Conservation (phyloP, 116 monocot genomes). For the Zostera marina region DNA sequence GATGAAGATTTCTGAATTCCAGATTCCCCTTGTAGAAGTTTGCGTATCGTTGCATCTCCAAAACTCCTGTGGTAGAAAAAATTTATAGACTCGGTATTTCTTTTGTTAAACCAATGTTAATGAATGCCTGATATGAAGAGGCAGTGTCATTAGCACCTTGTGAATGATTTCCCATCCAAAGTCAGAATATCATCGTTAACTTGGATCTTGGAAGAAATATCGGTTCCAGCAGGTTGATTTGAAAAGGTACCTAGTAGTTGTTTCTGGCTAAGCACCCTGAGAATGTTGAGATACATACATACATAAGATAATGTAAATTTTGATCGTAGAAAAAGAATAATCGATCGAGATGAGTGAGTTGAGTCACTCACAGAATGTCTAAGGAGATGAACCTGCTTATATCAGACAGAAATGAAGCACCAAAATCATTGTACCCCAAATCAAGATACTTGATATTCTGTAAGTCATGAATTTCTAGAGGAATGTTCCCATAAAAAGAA, state of each 20-base stretch:
- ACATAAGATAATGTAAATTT: not conserved
- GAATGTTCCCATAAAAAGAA: constrained; percentile 38
- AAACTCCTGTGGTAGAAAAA: not conserved
- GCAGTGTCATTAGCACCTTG: constrained; percentile 12
- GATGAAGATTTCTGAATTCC: not conserved
- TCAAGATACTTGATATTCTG: constrained; percentile 32
- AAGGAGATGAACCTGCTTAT: constrained; percentile 12
- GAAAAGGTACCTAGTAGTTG: constrained; percentile 15
- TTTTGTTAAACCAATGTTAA: too few relatives aligned
- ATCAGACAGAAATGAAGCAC: constrained; percentile 26
- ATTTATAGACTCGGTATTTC: not conserved
- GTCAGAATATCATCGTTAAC: constrained; percentile 8
- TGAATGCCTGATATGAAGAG: too few relatives aligned
- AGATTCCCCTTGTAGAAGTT: not conserved
- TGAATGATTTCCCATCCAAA: constrained; percentile 10
- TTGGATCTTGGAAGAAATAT: constrained; percentile 16
- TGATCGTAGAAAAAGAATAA: not conserved
- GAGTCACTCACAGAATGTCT: constrained; percentile 30
- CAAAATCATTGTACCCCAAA: constrained; percentile 36
- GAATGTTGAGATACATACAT: not conserved
- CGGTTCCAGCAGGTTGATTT: constrained; percentile 11
- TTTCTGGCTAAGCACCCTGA: constrained; percentile 24
- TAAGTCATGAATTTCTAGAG: constrained; percentile 28
- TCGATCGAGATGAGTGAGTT: not conserved
- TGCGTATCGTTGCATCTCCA: not conserved